Evolutionary conservation across 176 grass and related monocot genomes (phyloP).

Genomic region (Pontederia paniculata): DNA sequence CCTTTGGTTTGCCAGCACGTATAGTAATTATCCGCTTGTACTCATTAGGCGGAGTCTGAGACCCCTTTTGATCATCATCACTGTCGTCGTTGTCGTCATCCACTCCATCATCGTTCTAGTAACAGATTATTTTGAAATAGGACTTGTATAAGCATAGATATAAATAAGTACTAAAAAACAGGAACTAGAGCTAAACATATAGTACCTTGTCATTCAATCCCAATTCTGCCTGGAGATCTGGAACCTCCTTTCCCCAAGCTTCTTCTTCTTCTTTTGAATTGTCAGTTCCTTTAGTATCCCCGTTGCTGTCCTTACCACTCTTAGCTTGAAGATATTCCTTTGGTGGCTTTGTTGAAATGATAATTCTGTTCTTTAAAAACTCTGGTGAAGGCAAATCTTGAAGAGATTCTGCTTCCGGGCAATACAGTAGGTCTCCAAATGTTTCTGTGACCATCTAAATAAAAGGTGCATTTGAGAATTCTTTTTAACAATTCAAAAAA

Average conservation of each 20-base stretch:
- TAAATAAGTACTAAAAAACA: no score
- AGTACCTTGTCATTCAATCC: conserved; percentile 1
- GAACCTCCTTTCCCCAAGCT: conserved; percentile 17
- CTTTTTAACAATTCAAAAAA: not conserved
- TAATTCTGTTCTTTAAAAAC: conserved; percentile 10
- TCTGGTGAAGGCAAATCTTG: conserved; percentile 21
- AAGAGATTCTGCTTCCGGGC: conserved; percentile 3
- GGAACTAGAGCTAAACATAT: not conserved
- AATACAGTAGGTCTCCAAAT: conserved; percentile 15
- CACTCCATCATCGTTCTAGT: not conserved
- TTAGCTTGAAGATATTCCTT: conserved; percentile 18
- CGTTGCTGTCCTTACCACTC: not conserved
- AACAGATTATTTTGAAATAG: not conserved
- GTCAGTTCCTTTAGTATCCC: not conserved
- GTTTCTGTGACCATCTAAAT: conserved; percentile 6
- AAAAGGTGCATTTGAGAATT: not conserved
- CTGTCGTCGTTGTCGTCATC: not conserved
- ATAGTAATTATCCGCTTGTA: conserved; percentile 15
- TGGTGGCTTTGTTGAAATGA: conserved; percentile 19
- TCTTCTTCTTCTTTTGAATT: not conserved
- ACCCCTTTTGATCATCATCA: conserved; percentile 3
- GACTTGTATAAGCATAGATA: not conserved
- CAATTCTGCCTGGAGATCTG: not conserved
- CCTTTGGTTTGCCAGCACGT: conserved; percentile 13
- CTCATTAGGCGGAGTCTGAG: not conserved